These are phyloP conservation scores for Leptomonas seymouri DNA, from an alignment of 208 protist species.

Conservation along the genomic window DNA sequence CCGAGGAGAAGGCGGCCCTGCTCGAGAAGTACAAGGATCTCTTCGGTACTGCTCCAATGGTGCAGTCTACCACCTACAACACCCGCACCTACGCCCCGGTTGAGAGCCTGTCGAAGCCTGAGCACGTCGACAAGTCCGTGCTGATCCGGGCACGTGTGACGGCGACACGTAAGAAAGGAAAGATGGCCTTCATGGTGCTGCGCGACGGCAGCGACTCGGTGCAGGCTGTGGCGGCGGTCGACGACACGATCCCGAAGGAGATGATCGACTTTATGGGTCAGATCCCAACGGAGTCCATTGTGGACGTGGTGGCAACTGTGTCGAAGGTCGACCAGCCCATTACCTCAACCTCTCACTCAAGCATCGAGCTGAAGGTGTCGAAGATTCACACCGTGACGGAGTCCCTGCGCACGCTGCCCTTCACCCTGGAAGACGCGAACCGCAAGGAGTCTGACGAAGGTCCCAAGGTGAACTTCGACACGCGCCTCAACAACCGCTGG, in stretches of 20 bases:
- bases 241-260: slow-evolving; percentile 77
- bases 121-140: slow-evolving; percentile 53
- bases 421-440: slow-evolving; percentile 93
- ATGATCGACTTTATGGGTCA: slow-evolving; percentile 93
- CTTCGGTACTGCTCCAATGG: slow-evolving; percentile 74
- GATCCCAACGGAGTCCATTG: slow-evolving; percentile 88
- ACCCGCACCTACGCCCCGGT: slow-evolving; percentile 55
- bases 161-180: slow-evolving; percentile 92
- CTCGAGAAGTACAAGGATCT: slow-evolving; percentile 71
- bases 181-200: slow-evolving; percentile 92
- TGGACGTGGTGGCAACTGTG: slow-evolving; percentile 84
- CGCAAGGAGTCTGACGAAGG: slow-evolving; percentile 74
- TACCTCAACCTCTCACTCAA: slow-evolving; percentile 71
- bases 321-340: slow-evolving; percentile 73
- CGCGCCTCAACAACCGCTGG: slow-evolving; percentile 96
- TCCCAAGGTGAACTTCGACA: slow-evolving; percentile 92
- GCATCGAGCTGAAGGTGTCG: slow-evolving; percentile 81
- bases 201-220: slow-evolving; percentile 78
- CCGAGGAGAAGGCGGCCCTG: slow-evolving; percentile 84
- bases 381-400: slow-evolving; percentile 87
- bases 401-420: slow-evolving; percentile 86
- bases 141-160: slow-evolving; percentile 83
- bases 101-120: slow-evolving; percentile 40
- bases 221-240: slow-evolving; percentile 86
- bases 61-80: slow-evolving; percentile 84